Evolutionary conservation across 768 basidiomycete species (phyloP).

Genomic region (Lyophyllum shimeji): DNA sequence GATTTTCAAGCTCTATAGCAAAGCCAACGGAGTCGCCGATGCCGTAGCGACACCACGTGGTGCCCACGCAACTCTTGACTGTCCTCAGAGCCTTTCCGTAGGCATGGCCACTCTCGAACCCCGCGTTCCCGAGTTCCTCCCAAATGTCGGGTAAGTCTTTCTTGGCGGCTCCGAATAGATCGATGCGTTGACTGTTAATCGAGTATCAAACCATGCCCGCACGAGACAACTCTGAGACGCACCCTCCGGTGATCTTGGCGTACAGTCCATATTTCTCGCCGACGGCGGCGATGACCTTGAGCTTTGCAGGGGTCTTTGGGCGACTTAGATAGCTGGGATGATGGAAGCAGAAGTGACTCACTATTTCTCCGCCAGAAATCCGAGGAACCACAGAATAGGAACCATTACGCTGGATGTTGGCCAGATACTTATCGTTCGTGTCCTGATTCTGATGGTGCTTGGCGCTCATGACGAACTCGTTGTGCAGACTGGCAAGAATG

Average conservation of each 20-base stretch:
- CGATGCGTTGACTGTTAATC: constrained; percentile 54
- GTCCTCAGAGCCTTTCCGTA: constrained; percentile 72
- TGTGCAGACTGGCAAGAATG: constrained; percentile 51
- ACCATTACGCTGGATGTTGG: constrained; percentile 72
- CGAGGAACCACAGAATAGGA: constrained; percentile 75
- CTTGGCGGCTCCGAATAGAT: constrained; percentile 70
- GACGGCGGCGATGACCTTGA: constrained; percentile 58
- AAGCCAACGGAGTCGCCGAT: constrained; percentile 76
- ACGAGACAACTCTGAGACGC: constrained; percentile 14
- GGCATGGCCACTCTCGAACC: constrained; percentile 76
- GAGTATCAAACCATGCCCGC: constrained; percentile 10
- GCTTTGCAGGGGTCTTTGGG: neutral
- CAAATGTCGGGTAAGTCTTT: constrained; percentile 67
- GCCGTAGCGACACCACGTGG: constrained; percentile 69
- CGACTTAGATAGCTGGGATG: neutral
- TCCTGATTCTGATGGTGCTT: constrained; percentile 70
- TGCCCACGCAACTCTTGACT: constrained; percentile 78
- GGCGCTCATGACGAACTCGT: constrained; percentile 64
- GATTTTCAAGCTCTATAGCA: constrained; percentile 68
- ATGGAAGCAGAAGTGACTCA: neutral
- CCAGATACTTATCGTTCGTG: constrained; percentile 69
- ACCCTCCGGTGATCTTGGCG: constrained; percentile 36
- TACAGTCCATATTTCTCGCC: constrained; percentile 69
- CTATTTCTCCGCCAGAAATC: constrained; percentile 68
- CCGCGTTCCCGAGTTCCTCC: constrained; percentile 62